Evolutionary conservation across 1,284 basidiomycete species (phyloP), one percentile per base, ranked within the genome.

Genomic region (Cryptococcus jaspeensis): DNA sequence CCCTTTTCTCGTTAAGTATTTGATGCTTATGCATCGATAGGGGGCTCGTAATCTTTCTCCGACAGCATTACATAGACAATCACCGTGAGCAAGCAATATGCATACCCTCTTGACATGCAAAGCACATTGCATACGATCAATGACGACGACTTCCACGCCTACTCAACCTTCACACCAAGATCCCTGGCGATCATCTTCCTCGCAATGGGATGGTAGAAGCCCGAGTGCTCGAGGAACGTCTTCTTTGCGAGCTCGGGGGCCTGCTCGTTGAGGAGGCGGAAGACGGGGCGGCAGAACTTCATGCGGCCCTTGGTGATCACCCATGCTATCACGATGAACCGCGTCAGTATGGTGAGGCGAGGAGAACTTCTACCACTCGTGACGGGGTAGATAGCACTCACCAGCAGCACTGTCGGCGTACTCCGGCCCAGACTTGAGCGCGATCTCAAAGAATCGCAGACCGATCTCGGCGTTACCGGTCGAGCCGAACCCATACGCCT

Each of bases 391-490:
- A n/a, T 1, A 36, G 35, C 11, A 71, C 75, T 59, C 46, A 75
- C 77, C 71, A 0, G 81, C 80, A 4, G 81, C 81, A 36, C 73
- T 62, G 47, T 77, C 52, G 11, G 77, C 79, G 57, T 80, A 82
- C 49, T 71, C 72, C 2, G 76, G 72, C 1, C 78, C 76, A 44
- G 76, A 74, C 58, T 76, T 74, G 32, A 82, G 68, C 0, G 80
- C 80, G 13, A 81, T 72, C 62, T 78, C 74, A 61, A 76, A 81
- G 74, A 81, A 82, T 41, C 80, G 64, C n/a, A 81, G 65, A 45
- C 74, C 67, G 48, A 81, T 77, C 64, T 82, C 81, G 2, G 77
- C 75, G 60, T 81, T 81, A 43, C 73, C 75, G 1, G 71, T 72
- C 49, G 71, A 63, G 56, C 72, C 66, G 40, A 82, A 69, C 1